Conservation (phyloP, 805 yeast genomes). For the Candida incommunis region DNA sequence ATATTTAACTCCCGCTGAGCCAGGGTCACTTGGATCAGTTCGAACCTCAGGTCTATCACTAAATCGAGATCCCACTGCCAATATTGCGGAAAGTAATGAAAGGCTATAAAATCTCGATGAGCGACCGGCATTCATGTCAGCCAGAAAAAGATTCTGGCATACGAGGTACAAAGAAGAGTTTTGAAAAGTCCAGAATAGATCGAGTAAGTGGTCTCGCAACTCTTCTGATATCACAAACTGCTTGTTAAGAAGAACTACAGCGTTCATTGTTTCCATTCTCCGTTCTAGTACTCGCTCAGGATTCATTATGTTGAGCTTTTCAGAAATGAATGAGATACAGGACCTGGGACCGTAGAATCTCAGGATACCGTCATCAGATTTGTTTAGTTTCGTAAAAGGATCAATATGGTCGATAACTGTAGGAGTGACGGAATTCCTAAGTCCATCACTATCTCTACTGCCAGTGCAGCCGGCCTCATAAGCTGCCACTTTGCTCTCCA, state of each 20-base stretch:
- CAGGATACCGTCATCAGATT: constrained; percentile 7
- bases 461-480: neutral
- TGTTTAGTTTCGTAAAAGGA: constrained; percentile 3
- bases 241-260: constrained; percentile 2
- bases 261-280: constrained; percentile 3
- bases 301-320: constrained; percentile 1
- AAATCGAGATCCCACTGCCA: constrained; percentile 10
- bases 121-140: constrained; percentile 3
- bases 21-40: constrained; percentile 2
- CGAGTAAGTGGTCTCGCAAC: constrained; percentile 6
- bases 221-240: constrained; percentile 4
- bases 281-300: neutral
- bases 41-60: constrained; percentile 2
- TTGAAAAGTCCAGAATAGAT: constrained; percentile 8
- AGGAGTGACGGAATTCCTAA: neutral
- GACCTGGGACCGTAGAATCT: constrained; percentile 8
- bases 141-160: constrained; percentile 4
- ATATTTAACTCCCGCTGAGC: constrained; percentile 6
- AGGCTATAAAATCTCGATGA: constrained; percentile 5
- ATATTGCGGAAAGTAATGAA: constrained; percentile 9
- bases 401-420: constrained; percentile 4
- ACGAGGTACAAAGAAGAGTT: constrained; percentile 7
- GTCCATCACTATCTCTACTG: too few species aligned
- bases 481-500: constrained; percentile 5
- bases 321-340: constrained; percentile 4